A percentile compares a stretch with the other conserved stretches of the same genome.
Evolutionary conservation across 1,284 basidiomycete genomes (phyloP).

Genomic region (Heliocybe sulcata): DNA sequence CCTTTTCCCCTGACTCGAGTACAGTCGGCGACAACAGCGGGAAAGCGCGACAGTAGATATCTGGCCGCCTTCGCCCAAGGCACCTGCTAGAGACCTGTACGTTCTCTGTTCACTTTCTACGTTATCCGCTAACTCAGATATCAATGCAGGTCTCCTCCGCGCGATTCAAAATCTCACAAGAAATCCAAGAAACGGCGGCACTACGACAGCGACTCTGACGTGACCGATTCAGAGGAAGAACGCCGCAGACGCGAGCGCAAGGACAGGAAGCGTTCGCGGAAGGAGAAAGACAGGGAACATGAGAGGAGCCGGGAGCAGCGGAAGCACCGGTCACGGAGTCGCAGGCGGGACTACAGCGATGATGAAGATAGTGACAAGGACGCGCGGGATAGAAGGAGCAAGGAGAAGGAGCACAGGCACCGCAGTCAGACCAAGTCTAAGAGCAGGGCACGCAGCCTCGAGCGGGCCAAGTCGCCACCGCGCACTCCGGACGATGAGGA

Average conservation of each 20-base stretch:
- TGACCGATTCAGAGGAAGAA: conserved; percentile 41
- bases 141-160: conserved; percentile 40
- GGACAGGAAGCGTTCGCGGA: conserved; percentile 49
- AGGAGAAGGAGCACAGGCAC: conserved; percentile 21
- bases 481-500: conserved; percentile 37
- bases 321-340: conserved; percentile 17
- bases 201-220: conserved; percentile 42
- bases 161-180: conserved; percentile 42
- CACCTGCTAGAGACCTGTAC: conserved; percentile 49
- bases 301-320: conserved; percentile 30
- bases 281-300: conserved; percentile 33
- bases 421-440: conserved; percentile 21
- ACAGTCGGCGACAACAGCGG: conserved; percentile 71
- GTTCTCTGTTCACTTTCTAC: conserved; percentile 18
- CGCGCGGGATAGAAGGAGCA: conserved; percentile 21
- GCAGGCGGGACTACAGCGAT: conserved; percentile 30
- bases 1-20: conserved; percentile 3
- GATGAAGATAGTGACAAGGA: conserved; percentile 27
- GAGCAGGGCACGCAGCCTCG: conserved; percentile 21
- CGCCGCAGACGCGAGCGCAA: conserved; percentile 48
- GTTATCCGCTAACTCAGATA: not conserved
- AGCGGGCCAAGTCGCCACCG: conserved; percentile 12
- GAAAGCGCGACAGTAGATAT: conserved; percentile 57
- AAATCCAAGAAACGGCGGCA: conserved; percentile 52
- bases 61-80: conserved; percentile 85